Evolutionary conservation across 139 green algal genomes (phyloP).

Genomic region (Ettlia oleoabundans): DNA sequence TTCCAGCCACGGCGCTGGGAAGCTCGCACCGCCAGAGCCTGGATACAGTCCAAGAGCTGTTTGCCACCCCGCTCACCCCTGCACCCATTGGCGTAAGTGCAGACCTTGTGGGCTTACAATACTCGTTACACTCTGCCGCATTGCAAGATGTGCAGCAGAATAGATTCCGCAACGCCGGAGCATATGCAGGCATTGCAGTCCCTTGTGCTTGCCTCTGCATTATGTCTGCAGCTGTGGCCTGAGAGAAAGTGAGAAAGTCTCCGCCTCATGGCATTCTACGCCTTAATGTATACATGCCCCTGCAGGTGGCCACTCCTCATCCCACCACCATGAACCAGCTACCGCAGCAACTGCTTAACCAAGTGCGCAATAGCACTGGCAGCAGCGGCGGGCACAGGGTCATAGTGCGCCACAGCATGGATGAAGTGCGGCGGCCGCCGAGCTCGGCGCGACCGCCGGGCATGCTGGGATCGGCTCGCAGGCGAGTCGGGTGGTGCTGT

Average conservation of each 20-base stretch:
- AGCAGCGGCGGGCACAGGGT: not conserved
- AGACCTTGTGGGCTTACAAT: not conserved
- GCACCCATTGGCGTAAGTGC: not conserved
- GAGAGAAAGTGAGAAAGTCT: no score
- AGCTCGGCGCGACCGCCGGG: not conserved
- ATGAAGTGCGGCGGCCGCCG: not conserved
- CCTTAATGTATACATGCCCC: not conserved
- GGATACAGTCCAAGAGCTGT: conserved; percentile 15
- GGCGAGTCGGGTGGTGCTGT: no score
- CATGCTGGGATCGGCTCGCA: not conserved
- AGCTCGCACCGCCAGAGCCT: conserved; percentile 21
- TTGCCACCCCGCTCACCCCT: not conserved
- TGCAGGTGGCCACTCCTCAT: not conserved
- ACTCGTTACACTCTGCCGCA: not conserved
- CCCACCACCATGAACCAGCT: not conserved
- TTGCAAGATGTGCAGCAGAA: not conserved
- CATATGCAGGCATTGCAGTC: no score
- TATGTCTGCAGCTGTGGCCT: no score
- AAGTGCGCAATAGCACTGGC: not conserved
- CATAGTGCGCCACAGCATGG: conserved; percentile 27
- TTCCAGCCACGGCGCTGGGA: not conserved
- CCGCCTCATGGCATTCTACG: no score
- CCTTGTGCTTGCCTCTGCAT: no score
- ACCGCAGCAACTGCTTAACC: not conserved
- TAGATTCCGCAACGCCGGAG: no score